Evolutionary conservation across 768 basidiomycete species (phyloP).

Genomic region (Candolleomyces efflorescens): DNA sequence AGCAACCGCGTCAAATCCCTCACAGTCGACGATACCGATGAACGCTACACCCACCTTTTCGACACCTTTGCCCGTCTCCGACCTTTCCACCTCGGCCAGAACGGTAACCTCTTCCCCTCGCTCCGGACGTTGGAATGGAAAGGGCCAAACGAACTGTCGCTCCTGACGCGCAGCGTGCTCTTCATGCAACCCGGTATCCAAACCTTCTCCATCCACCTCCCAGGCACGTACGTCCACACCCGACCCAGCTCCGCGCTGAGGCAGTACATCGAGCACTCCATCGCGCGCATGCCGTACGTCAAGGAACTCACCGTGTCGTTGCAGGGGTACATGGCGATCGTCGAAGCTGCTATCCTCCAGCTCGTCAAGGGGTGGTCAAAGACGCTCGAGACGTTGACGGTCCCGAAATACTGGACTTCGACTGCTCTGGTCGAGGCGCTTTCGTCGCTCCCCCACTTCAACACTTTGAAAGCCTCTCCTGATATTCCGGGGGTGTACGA

Average conservation of each 20-base stretch:
- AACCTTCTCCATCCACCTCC: conserved; percentile 25
- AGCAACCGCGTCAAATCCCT: conserved; percentile 44
- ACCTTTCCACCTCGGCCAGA: conserved; percentile 31
- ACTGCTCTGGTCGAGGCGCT: not conserved
- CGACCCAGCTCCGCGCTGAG: conserved; percentile 21
- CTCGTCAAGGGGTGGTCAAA: conserved; percentile 38
- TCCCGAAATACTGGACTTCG: conserved; percentile 3
- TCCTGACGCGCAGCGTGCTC: conserved; percentile 32
- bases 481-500: not conserved
- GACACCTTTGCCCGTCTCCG: conserved; percentile 58
- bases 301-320: conserved; percentile 44
- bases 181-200: conserved; percentile 58
- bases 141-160: conserved; percentile 10
- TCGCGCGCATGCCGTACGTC: conserved; percentile 48
- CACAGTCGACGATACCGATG: conserved; percentile 14
- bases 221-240: conserved; percentile 13
- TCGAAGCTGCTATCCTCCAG: conserved; percentile 36
- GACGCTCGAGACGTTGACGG: conserved; percentile 33
- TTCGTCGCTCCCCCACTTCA: not conserved
- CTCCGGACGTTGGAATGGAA: conserved; percentile 50
- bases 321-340: conserved; percentile 30
- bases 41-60: conserved; percentile 34
- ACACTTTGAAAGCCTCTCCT: not conserved
- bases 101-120: conserved; percentile 43
- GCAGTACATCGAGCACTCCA: conserved; percentile 26